Conservation (phyloP, 2,329 filamentous ascomycete genomes). For the Hirsutella rhossiliensis region DNA sequence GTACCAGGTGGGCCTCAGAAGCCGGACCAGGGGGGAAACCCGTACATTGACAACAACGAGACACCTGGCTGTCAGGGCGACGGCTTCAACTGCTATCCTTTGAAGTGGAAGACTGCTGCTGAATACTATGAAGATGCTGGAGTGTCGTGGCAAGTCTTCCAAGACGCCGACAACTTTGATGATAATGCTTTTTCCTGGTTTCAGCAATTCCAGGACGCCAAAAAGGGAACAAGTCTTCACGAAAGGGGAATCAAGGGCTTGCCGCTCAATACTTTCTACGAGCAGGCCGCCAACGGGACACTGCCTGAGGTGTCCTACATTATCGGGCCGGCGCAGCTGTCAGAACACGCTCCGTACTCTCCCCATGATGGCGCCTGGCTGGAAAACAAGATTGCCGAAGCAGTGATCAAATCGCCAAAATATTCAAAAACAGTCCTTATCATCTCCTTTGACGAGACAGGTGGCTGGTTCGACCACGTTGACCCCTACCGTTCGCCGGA, state of each 20-base stretch:
- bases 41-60: conserved; percentile 38
- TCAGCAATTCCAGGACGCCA: conserved; percentile 34
- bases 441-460: conserved; percentile 33
- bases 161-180: conserved; percentile 38
- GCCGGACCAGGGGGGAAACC: conserved; percentile 27
- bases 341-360: conserved; percentile 39
- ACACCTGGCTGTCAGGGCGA: conserved; percentile 28
- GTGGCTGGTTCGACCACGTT: conserved; percentile 43
- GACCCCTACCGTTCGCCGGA: conserved; percentile 35
- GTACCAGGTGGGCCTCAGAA: conserved; percentile 30
- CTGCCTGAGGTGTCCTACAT: conserved; percentile 40
- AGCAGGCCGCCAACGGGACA: conserved; percentile 34
- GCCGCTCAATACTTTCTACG: conserved; percentile 36
- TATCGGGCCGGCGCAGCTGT: conserved; percentile 35
- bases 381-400: conserved; percentile 37
- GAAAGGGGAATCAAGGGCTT: conserved; percentile 33
- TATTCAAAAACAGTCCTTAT: conserved; percentile 36
- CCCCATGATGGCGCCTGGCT: conserved; percentile 43
- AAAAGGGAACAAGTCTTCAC: conserved; percentile 25
- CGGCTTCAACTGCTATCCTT: conserved; percentile 37
- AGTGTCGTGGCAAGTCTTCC: conserved; percentile 37
- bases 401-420: conserved; percentile 34
- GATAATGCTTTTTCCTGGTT: conserved; percentile 44
- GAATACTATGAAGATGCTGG: conserved; percentile 35
- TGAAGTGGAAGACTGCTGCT: conserved; percentile 40